Base-by-base conservation (phyloP, 768 basidiomycete species). In the Boletales sp. region DNA sequence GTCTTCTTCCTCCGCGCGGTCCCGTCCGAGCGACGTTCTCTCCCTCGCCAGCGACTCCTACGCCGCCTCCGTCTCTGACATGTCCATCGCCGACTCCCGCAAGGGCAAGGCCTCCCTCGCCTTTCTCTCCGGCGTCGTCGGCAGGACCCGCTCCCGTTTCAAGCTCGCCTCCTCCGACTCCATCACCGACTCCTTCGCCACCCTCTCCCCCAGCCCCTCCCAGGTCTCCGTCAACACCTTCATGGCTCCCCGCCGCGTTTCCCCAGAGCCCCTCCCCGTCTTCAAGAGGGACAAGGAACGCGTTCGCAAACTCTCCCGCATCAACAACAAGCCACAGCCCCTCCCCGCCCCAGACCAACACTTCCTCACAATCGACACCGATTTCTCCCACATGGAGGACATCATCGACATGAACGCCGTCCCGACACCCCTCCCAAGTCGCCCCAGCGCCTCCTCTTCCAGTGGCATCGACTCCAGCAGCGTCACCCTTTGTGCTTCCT, bases 311-410 rank as follows among this genome's bases (percentile, higher is more conserved):
- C 50, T 49, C 48, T 44, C 40, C 48, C 63, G 54, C 21, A 57
- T 65, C 21, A 21, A 21, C 33, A 66, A 61, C 32, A 64, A 54
- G 39, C 43, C 66, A 33, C 56, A 50, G 14, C 52, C 59, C 2
- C 14, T 48, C 36, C 47, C 53, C 34, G 32, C 56, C 50, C 54
- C 74, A 69, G 54, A 70, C 62, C 45, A 64, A 55, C 59, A 46
- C 41, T 19, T 56, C 14, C 49, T 57, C 54, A 50, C 13, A 45
- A 62, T 53, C 46, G 58, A 54, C 58, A 70, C 53, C 59, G 67
- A 51, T 62, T 67, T 46, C 39, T 78, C 85, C 10, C 70, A 80
- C 44, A 92, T 96, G 79, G 85, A 88, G 35, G 94, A 87, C 7
- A 92, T 96, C 61, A 72, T 95, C 54, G 75, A 92, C 60, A 15